Evolutionary conservation across 2,329 filamentous ascomycete species (phyloP).

Genomic region (Diaporthe sp.): DNA sequence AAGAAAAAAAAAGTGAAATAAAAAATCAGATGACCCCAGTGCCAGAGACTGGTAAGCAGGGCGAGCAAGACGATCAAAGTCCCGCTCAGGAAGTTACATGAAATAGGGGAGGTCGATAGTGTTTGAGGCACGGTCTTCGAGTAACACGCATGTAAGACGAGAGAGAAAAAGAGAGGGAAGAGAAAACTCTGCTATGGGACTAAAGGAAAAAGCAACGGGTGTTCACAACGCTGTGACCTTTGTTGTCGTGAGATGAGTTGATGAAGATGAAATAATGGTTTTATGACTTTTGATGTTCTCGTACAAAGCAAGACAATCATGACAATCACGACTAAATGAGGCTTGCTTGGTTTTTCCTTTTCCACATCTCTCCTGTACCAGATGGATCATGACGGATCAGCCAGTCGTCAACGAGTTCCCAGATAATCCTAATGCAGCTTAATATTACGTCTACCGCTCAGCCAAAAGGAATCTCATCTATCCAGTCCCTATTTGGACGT

Average conservation of each 20-base stretch:
- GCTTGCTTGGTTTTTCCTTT: slow-evolving; percentile 18
- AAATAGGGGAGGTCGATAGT: not conserved
- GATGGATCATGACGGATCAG: not conserved
- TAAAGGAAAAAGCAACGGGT: not conserved
- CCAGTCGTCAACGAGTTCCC: not conserved
- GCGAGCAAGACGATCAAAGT: not conserved
- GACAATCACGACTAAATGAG: slow-evolving; percentile 11
- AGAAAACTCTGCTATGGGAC: no score
- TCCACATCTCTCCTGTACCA: not conserved
- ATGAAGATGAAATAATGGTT: not conserved
- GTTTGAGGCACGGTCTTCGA: not conserved
- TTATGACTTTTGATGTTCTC: slow-evolving; percentile 3
- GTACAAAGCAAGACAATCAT: not conserved
- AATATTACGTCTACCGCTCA: slow-evolving; percentile 38
- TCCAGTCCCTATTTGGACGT: slow-evolving; percentile 34
- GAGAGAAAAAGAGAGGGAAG: not conserved
- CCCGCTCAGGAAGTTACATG: not conserved
- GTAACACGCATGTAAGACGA: not conserved
- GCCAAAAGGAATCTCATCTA: slow-evolving; percentile 39
- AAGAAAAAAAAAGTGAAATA: not conserved
- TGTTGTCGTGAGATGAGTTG: not conserved
- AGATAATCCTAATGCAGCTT: slow-evolving; percentile 33
- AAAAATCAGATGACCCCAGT: not conserved
- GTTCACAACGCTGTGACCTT: not conserved
- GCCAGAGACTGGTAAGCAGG: not conserved